These are phyloP conservation scores for Fusarium mangiferae DNA, from an alignment of 2,329 filamentous ascomycete genomes.

Conservation along the genomic window DNA sequence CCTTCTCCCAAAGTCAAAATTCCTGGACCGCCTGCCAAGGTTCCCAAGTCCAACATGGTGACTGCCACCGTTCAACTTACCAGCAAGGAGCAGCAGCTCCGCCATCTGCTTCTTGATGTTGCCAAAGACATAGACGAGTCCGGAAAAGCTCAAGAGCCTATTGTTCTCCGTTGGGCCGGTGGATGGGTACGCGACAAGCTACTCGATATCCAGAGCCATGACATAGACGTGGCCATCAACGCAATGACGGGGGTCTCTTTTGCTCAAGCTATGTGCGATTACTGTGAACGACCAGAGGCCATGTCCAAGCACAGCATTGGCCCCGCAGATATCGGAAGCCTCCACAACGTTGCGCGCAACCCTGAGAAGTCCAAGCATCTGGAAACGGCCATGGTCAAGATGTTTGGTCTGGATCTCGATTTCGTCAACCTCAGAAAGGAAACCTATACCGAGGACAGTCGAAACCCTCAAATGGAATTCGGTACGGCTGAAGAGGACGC, in stretches of 20 bases:
- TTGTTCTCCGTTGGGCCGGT: conserved; percentile 81
- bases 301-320: conserved; percentile 69
- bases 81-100: conserved; percentile 76
- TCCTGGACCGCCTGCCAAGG: background rate
- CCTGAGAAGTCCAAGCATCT: conserved; percentile 97
- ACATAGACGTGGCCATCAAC: conserved; percentile 89
- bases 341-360: conserved; percentile 91
- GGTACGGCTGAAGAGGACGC: conserved; percentile 93
- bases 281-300: conserved; percentile 70
- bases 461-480: conserved; percentile 93
- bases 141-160: conserved; percentile 60
- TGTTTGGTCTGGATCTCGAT: conserved; percentile 90
- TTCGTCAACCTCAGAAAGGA: conserved; percentile 95
- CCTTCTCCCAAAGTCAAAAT: background rate
- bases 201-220: conserved; percentile 75
- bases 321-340: conserved; percentile 71
- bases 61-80: conserved; percentile 65
- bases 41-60: conserved; percentile 28
- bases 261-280: conserved; percentile 73
- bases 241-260: conserved; percentile 84
- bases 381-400: conserved; percentile 86
- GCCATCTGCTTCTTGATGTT: conserved; percentile 83
- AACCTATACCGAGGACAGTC: conserved; percentile 86
- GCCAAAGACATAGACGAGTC: conserved; percentile 68
- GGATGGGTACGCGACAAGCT: conserved; percentile 91